A percentile compares a stretch with the other conserved stretches of the same genome.
phyloP scores from a whole-genome alignment of 2,329 filamentous ascomycete genomes.

The Cryphonectria japonica region DNA sequence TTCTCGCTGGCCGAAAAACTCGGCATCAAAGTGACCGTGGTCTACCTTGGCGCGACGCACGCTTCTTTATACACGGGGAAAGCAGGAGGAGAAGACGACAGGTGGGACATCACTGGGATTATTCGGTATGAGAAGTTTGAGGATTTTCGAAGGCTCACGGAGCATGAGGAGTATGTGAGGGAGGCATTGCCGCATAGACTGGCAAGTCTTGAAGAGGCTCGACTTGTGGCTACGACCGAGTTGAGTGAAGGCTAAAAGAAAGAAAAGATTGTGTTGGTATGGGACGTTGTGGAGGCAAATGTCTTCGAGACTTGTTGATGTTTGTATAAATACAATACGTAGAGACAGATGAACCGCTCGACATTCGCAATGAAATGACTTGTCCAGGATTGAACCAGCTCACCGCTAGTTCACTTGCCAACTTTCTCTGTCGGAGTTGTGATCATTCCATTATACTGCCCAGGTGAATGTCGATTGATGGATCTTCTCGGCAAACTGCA shows the following conservation, averaged over 20 bases:
- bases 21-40: neutral
- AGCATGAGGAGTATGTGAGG: conserved; percentile 1
- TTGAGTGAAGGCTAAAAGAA: neutral
- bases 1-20: neutral
- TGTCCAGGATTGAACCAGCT: neutral
- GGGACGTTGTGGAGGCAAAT: neutral
- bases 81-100: neutral
- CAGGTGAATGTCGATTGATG: too few relatives aligned
- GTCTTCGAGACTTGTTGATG: neutral
- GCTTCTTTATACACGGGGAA: neutral
- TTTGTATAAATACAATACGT: too few relatives aligned
- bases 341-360: neutral
- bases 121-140: conserved; percentile 6
- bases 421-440: too few relatives aligned
- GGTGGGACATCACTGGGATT: neutral
- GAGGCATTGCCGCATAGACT: neutral
- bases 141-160: neutral
- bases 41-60: neutral
- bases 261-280: too few relatives aligned
- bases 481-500: too few relatives aligned
- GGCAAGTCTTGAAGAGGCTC: conserved; percentile 1
- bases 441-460: too few relatives aligned
- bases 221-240: conserved; percentile 2
- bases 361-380: neutral
- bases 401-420: neutral